Percentiles rank a stretch among this genome's conserved stretches.
These are phyloP conservation scores for Drosera spatulata DNA, from an alignment of 179 eudicot species.

Conservation along the genomic window DNA sequence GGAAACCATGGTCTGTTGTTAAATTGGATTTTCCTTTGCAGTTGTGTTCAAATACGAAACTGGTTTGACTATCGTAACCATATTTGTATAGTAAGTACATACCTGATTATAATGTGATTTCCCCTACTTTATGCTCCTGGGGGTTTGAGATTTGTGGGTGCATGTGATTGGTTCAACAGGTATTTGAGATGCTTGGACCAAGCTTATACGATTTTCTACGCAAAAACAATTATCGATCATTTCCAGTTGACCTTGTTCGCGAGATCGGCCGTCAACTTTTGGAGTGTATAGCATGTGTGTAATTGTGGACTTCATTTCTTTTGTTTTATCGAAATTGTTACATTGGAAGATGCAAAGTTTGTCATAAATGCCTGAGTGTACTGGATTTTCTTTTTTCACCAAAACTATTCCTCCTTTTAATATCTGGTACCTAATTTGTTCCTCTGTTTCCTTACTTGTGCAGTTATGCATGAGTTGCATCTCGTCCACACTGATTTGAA, in stretches of 20 bases:
- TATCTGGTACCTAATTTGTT: background rate
- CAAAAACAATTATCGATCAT: constrained; percentile 55
- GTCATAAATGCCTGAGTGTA: no score
- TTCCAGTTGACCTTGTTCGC: constrained; percentile 58
- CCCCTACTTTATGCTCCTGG: constrained; percentile 17
- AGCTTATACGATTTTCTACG: constrained; percentile 55
- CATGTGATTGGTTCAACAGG: constrained; percentile 40
- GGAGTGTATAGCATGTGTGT: constrained; percentile 72
- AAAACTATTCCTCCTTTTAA: background rate
- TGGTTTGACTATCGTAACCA: constrained; percentile 19
- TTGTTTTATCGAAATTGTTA: background rate
- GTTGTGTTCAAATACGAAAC: constrained; percentile 62
- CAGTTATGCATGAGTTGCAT: constrained; percentile 58
- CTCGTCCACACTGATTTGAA: constrained; percentile 57
- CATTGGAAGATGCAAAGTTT: background rate
- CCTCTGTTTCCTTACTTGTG: constrained; percentile 10
- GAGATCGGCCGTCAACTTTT: constrained; percentile 58
- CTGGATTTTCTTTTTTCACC: background rate
- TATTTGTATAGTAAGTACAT: constrained; percentile 62
- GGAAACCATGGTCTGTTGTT: constrained; percentile 19
- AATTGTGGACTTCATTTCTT: constrained; percentile 21
- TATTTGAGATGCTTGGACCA: constrained; percentile 57
- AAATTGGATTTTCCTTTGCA: constrained; percentile 37
- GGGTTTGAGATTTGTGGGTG: constrained; percentile 38
- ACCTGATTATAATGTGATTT: constrained; percentile 15